Evolutionary conservation across 495 filamentous ascomycete species (phyloP).

Genomic region (Aspergillus campestris): DNA sequence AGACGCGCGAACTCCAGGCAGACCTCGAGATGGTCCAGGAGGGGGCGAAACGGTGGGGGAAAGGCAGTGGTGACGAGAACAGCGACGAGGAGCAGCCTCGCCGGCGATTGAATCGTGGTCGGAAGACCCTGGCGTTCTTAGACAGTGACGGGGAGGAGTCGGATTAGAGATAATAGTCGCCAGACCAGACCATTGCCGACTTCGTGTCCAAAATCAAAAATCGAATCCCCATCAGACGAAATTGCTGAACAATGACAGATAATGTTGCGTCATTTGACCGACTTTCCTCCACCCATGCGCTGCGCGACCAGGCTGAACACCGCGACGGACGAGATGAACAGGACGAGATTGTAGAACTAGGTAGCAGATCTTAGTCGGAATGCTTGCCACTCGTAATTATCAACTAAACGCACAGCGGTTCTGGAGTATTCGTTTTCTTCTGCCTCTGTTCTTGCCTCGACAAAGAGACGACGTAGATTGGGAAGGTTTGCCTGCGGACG

Average conservation of each 20-base stretch:
- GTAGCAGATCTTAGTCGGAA: not conserved
- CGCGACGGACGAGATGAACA: slow-evolving; percentile 91
- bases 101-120: slow-evolving; percentile 34
- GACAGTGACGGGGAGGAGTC: slow-evolving; percentile 46
- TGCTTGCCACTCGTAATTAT: not conserved
- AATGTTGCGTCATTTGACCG: slow-evolving; percentile 20
- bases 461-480: slow-evolving; percentile 91
- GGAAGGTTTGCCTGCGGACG: slow-evolving; percentile 68
- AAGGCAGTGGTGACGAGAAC: slow-evolving; percentile 31
- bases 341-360: slow-evolving; percentile 94
- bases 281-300: slow-evolving; percentile 46
- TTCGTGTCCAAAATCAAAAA: too few relatives aligned
- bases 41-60: slow-evolving; percentile 71
- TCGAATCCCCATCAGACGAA: too few relatives aligned
- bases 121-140: slow-evolving; percentile 46
- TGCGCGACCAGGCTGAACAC: slow-evolving; percentile 90
- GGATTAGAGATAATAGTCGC: slow-evolving; percentile 28
- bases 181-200: not conserved
- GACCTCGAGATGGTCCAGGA: slow-evolving; percentile 78
- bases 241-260: too few relatives aligned
- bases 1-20: slow-evolving; percentile 67
- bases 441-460: slow-evolving; percentile 85
- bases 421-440: slow-evolving; percentile 93
- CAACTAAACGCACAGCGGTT: slow-evolving; percentile 56
- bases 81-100: slow-evolving; percentile 27